phyloP scores from a whole-genome alignment of 1,139 yeast species.

The Kodamaea alishanica region DNA sequence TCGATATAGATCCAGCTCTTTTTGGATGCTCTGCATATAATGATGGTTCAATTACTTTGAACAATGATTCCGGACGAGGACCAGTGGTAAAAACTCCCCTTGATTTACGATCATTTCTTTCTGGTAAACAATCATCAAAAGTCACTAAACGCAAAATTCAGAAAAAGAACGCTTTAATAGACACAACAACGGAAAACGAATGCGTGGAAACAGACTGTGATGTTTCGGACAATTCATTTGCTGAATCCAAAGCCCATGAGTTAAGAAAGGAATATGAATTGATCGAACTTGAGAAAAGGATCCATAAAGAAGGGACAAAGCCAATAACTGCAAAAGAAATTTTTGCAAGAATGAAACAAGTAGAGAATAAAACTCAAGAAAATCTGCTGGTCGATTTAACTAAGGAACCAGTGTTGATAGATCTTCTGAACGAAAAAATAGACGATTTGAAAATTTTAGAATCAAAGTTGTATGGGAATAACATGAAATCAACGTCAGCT shows the following conservation, averaged over 20 bases:
- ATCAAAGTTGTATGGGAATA: conserved; percentile 16
- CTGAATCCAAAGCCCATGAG: conserved; percentile 15
- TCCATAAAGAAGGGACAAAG: conserved; percentile 19
- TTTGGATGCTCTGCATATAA: neutral
- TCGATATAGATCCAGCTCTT: conserved; percentile 13
- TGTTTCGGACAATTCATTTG: conserved; percentile 13
- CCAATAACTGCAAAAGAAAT: conserved; percentile 33
- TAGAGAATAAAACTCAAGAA: neutral
- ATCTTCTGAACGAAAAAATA: neutral
- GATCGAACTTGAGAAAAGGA: conserved; percentile 33
- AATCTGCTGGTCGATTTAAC: neutral
- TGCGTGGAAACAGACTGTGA: neutral
- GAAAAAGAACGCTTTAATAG: neutral
- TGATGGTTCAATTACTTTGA: neutral
- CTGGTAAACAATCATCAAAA: conserved; percentile 11
- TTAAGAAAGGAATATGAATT: conserved; percentile 20
- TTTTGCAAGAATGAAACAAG: conserved; percentile 19
- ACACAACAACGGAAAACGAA: neutral
- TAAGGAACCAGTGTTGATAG: neutral
- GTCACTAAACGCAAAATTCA: neutral
- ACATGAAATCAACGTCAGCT: conserved; percentile 24
- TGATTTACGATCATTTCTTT: conserved; percentile 11
- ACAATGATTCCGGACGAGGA: neutral
- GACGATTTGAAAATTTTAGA: conserved; percentile 12
- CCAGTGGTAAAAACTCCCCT: neutral